Evolutionary conservation across 305 asterid species (phyloP).

Genomic region (Vinca major): DNA sequence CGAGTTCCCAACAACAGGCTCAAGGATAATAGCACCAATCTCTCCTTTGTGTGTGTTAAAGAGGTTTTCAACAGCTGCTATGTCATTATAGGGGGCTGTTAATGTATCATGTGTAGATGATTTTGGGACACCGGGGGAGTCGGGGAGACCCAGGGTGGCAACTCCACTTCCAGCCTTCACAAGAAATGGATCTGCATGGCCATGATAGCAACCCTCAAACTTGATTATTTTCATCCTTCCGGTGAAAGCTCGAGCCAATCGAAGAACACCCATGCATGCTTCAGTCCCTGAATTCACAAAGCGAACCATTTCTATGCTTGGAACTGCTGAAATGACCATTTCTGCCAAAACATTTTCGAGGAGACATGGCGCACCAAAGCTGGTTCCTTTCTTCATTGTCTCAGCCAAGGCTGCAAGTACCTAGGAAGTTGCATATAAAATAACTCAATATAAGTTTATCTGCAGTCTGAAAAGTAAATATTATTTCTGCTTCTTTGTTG

Average conservation of each 20-base stretch:
- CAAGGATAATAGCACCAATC: slow-evolving; percentile 70
- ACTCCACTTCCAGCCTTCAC: slow-evolving; percentile 99
- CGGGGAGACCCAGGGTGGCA: slow-evolving; percentile 94
- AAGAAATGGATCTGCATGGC: slow-evolving; percentile 96
- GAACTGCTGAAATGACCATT: slow-evolving; percentile 92
- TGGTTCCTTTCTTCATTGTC: slow-evolving; percentile 97
- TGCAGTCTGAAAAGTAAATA: background rate
- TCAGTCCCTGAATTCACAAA: slow-evolving; percentile 98
- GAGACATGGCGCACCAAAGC: slow-evolving; percentile 98
- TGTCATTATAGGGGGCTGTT: slow-evolving; percentile 76
- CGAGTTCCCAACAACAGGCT: slow-evolving; percentile 91
- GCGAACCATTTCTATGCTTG: slow-evolving; percentile 95
- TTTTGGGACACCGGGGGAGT: slow-evolving; percentile 94
- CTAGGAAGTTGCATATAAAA: slow-evolving; percentile 26
- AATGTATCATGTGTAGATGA: slow-evolving; percentile 62
- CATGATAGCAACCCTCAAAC: slow-evolving; percentile 98
- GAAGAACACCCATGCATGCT: slow-evolving; percentile 93
- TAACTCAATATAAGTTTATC: background rate
- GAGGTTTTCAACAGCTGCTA: slow-evolving; percentile 50
- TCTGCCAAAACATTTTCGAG: slow-evolving; percentile 87
- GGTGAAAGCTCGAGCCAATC: slow-evolving; percentile 92
- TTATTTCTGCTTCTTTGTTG: background rate
- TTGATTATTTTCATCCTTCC: slow-evolving; percentile 70
- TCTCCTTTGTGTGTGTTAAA: slow-evolving; percentile 71
- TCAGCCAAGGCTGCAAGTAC: slow-evolving; percentile 87